Evolutionary conservation across 768 basidiomycete species (phyloP).

Genomic region (Dendrothele bispora): DNA sequence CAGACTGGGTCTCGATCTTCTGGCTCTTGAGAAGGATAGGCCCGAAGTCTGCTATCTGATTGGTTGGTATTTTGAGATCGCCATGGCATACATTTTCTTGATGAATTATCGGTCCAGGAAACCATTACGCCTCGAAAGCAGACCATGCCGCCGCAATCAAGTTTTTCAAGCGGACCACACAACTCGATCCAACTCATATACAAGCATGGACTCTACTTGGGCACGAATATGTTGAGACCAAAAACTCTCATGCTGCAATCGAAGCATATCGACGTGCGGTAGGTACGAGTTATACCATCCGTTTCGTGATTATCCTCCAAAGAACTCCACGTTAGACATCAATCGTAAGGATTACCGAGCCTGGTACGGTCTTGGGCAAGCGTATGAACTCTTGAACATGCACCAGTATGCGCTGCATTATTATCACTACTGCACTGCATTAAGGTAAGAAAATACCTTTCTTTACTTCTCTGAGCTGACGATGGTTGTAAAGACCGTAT

Average conservation of each 20-base stretch:
- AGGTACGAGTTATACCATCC: slow-evolving; percentile 60
- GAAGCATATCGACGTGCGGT: slow-evolving; percentile 96
- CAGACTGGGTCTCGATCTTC: slow-evolving; percentile 87
- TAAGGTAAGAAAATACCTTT: slow-evolving; percentile 55
- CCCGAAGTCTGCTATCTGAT: slow-evolving; percentile 97
- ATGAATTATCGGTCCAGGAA: slow-evolving; percentile 57
- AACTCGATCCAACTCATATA: slow-evolving; percentile 91
- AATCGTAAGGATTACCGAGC: slow-evolving; percentile 96
- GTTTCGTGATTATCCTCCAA: not conserved
- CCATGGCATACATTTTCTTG: not conserved
- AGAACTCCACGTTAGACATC: slow-evolving; percentile 59
- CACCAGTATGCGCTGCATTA: slow-evolving; percentile 95
- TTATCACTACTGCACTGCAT: slow-evolving; percentile 92
- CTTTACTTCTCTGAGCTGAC: not conserved
- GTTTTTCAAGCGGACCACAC: slow-evolving; percentile 93
- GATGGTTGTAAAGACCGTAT: slow-evolving; percentile 64
- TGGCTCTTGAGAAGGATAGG: slow-evolving; percentile 85
- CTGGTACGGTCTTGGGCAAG: slow-evolving; percentile 98
- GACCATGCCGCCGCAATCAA: slow-evolving; percentile 96
- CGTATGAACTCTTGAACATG: slow-evolving; percentile 96
- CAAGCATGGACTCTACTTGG: slow-evolving; percentile 99
- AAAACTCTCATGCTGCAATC: slow-evolving; percentile 98
- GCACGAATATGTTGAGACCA: slow-evolving; percentile 98
- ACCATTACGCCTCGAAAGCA: slow-evolving; percentile 89
- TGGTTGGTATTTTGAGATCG: slow-evolving; percentile 46